Percentiles rank a stretch among this genome's conserved stretches.
These are phyloP conservation scores for Noccaea caerulescens DNA, from an alignment of 345 rosid species.

Conservation along the genomic window DNA sequence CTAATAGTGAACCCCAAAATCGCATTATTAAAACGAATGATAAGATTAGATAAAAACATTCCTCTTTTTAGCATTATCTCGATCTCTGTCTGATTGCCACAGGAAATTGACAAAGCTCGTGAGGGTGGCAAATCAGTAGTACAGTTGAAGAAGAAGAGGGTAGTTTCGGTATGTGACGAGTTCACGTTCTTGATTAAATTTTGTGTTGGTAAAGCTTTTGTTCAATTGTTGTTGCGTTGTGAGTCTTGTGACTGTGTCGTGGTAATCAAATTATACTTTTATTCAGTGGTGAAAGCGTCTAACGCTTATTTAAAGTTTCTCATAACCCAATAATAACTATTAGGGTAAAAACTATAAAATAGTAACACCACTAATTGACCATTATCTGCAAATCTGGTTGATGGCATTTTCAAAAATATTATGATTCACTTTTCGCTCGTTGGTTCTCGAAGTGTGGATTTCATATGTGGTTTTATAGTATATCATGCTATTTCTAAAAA, in stretches of 20 bases:
- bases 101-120: constrained; percentile 43
- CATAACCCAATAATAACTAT: too few species aligned
- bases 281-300: neutral
- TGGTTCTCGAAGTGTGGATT: too few species aligned
- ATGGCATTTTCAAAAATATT: too few species aligned
- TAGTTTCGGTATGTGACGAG: constrained; percentile 14
- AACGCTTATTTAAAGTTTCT: too few species aligned
- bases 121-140: constrained; percentile 43
- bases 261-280: neutral
- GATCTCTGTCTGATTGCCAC: constrained; percentile 29
- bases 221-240: neutral
- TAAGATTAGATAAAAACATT: constrained; percentile 18
- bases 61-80: constrained; percentile 30
- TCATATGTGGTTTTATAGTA: too few species aligned
- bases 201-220: neutral
- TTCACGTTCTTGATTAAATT: constrained; percentile 15
- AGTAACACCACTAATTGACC: too few species aligned
- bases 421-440: too few species aligned
- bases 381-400: too few species aligned
- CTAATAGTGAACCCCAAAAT: constrained; percentile 26
- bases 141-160: constrained; percentile 16
- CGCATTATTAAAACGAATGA: constrained; percentile 18
- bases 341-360: too few species aligned
- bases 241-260: neutral
- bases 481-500: too few species aligned